A percentile compares a stretch with the other conserved stretches of the same genome.
Conservation (phyloP, 2,329 filamentous ascomycete species). For the Arthrobotrys musiformis region DNA sequence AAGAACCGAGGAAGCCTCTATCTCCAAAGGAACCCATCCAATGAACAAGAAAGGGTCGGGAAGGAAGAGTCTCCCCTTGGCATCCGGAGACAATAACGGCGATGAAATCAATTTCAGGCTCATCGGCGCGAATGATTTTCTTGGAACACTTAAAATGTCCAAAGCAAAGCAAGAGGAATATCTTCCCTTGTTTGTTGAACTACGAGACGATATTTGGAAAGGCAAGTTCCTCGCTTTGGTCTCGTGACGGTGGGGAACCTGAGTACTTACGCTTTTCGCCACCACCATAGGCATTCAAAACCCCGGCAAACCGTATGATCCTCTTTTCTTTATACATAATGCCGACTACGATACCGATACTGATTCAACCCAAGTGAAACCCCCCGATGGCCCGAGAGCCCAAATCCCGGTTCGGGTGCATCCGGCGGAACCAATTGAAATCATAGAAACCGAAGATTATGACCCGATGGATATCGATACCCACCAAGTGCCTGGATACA, state of each 20-base stretch:
- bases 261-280: too few species aligned
- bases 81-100: background rate
- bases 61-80: background rate
- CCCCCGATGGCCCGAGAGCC: slow-evolving; percentile 6
- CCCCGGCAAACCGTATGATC: background rate
- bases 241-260: too few species aligned
- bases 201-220: slow-evolving; percentile 37
- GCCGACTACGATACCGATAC: background rate
- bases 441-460: background rate
- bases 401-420: background rate
- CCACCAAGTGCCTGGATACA: slow-evolving; percentile 1
- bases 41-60: slow-evolving; percentile 15
- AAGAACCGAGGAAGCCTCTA: slow-evolving; percentile 26
- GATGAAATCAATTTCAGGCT: slow-evolving; percentile 37
- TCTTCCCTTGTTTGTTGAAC: slow-evolving; percentile 15
- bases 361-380: background rate
- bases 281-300: slow-evolving; percentile 32
- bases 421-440: background rate
- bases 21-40: slow-evolving; percentile 47
- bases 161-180: background rate
- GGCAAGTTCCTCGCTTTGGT: background rate
- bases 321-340: slow-evolving; percentile 35
- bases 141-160: slow-evolving; percentile 30
- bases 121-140: slow-evolving; percentile 34
- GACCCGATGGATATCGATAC: slow-evolving; percentile 30